A percentile compares a stretch with the other conserved stretches of the same genome.
phyloP scores from a whole-genome alignment of 2,329 filamentous ascomycete genomes.

The Talaromyces sp. region DNA sequence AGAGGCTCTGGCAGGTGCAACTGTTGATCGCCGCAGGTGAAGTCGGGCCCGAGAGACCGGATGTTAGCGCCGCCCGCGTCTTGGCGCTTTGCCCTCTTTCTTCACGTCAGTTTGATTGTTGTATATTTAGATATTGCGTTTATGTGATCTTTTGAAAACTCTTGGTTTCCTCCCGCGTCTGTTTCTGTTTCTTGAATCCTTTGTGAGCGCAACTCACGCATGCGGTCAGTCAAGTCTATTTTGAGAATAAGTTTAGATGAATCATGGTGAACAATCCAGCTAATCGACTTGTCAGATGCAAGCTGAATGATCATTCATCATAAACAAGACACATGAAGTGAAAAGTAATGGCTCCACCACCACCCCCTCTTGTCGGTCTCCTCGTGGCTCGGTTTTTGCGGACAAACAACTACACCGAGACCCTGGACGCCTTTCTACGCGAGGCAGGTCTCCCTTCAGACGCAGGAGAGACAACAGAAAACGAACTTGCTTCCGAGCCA shows the following conservation, averaged over 20 bases:
- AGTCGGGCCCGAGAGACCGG: background rate
- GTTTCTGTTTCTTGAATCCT: background rate
- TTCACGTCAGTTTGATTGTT: background rate
- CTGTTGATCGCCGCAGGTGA: background rate
- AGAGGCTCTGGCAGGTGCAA: background rate
- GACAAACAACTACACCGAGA: conserved; percentile 43
- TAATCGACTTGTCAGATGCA: background rate
- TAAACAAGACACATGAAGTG: background rate
- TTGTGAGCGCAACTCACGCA: background rate
- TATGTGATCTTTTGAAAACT: background rate
- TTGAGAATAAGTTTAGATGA: background rate
- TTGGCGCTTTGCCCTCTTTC: background rate
- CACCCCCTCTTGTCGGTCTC: conserved; percentile 18
- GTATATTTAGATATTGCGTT: background rate
- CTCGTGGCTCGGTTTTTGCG: conserved; percentile 41
- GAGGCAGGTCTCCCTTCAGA: conserved; percentile 52
- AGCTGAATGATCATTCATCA: background rate
- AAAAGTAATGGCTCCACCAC: background rate
- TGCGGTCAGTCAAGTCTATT: background rate
- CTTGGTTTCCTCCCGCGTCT: background rate
- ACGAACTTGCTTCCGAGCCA: background rate
- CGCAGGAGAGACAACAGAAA: conserved; percentile 31
- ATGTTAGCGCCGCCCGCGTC: background rate
- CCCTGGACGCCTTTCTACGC: conserved; percentile 52
- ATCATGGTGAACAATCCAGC: background rate